Evolutionary conservation across 805 yeast genomes (phyloP).

Genomic region (Lachancea fermentati): DNA sequence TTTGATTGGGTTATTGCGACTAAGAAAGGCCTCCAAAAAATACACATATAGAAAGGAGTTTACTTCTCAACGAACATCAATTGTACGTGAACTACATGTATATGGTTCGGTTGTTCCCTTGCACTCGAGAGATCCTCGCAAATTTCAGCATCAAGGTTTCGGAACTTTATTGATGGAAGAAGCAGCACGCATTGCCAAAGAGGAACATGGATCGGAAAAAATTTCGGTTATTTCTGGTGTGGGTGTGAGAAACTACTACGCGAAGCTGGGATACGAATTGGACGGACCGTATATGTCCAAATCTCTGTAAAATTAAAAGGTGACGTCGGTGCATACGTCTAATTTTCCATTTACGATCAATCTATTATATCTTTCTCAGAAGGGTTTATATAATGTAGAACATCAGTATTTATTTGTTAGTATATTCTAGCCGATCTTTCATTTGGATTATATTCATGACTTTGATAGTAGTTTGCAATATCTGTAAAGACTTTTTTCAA

Average conservation of each 20-base stretch:
- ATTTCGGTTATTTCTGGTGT: constrained; percentile 95
- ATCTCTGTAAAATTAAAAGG: constrained; percentile 17
- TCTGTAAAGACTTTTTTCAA: constrained; percentile 49
- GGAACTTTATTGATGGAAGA: constrained; percentile 98
- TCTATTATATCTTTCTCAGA: background rate
- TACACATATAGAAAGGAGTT: constrained; percentile 90
- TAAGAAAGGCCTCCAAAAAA: constrained; percentile 83
- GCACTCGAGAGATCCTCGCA: constrained; percentile 93
- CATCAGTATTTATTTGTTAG: background rate
- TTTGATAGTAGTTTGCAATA: constrained; percentile 41
- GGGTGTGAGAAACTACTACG: constrained; percentile 94
- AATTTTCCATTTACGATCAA: background rate
- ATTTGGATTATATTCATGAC: constrained; percentile 19
- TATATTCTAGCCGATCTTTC: constrained; percentile 9
- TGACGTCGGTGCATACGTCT: background rate
- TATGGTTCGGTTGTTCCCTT: constrained; percentile 96
- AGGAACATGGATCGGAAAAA: constrained; percentile 89
- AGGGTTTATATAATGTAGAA: background rate
- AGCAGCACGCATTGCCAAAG: constrained; percentile 91
- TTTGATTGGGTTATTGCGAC: constrained; percentile 80
- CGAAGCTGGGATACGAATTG: constrained; percentile 80
- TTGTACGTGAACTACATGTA: constrained; percentile 95
- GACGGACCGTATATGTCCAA: constrained; percentile 99
- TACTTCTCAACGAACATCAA: constrained; percentile 74
- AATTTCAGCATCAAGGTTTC: constrained; percentile 98